phyloP scores from a whole-genome alignment of 73 alveolate genomes.

The Paramecium sexaurelia region DNA sequence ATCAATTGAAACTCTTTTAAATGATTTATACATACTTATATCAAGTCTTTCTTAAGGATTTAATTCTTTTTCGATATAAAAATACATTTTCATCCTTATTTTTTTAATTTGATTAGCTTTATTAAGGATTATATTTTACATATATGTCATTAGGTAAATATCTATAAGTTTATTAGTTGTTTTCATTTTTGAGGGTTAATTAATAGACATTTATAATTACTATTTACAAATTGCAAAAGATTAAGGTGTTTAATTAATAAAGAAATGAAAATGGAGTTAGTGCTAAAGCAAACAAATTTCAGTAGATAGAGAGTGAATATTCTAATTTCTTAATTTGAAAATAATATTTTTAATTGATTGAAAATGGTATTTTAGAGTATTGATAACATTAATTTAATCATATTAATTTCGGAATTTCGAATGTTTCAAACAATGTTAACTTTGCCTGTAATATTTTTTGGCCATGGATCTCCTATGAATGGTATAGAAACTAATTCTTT shows the following conservation, averaged over 20 bases:
- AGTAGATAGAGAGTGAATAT: too few relatives aligned
- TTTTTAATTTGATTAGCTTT: not conserved
- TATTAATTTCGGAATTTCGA: conserved; percentile 25
- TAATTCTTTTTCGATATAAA: not conserved
- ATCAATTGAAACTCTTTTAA: too few relatives aligned
- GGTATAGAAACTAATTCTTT: conserved; percentile 15
- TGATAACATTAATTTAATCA: conserved; percentile 11
- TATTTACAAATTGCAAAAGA: too few relatives aligned
- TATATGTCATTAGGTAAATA: too few relatives aligned
- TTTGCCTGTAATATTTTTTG: conserved; percentile 49
- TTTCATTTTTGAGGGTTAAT: too few relatives aligned
- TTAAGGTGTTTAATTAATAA: too few relatives aligned
- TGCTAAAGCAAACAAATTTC: too few relatives aligned
- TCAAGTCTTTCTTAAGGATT: not conserved
- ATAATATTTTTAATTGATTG: not conserved
- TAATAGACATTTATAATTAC: too few relatives aligned
- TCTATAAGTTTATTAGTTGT: too few relatives aligned
- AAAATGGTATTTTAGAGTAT: not conserved
- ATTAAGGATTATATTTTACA: not conserved
- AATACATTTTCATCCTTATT: not conserved
- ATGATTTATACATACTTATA: too few relatives aligned
- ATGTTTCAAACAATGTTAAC: conserved; percentile 38
- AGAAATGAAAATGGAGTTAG: too few relatives aligned
- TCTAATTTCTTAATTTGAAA: too few relatives aligned
- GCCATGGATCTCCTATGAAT: conserved; percentile 65